Base-by-base conservation (phyloP, 106 monocot species). In the Dendrobium nobile region DNA sequence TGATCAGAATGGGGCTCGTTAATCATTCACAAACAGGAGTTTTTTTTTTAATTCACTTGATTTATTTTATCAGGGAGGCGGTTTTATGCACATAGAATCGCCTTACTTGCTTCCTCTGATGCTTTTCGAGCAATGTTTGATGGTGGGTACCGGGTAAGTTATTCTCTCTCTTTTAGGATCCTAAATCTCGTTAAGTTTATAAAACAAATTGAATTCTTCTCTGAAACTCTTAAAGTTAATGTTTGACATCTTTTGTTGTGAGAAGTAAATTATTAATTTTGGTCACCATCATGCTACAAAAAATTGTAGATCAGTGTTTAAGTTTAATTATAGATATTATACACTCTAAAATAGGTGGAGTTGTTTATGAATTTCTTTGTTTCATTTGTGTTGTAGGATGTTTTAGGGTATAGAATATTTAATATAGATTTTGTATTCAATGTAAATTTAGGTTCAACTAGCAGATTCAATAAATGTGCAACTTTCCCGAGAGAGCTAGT, bases 91-190 rank as follows among this genome's bases (percentile, higher is more conserved):
- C 98, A 99, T 75, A 86, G 98, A 83, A 95, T 95, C 80, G 98
- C 98, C 78, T 90, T 99, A 47, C 92, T 95, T 91, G 98, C 98
- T 80, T 99, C 95, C 65, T 99, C 98, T 41, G 93, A 99, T 87
- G 87, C 98, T 79, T 99, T 99, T 83, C 95, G 93, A 83, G 98
- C 98, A 78, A 99, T 99, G 98, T 99, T 99, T 90, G 98, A 99
- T 88, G 98, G 98, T 80, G 98, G 98, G 75, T 99, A 99, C 79
- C 88, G 88, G 90, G 98, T 99, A 77, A 91, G 91, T 43, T 78
- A 41, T 54, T 11, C 51, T 18, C 45, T 48, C 61, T 79, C 5
- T 48, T 70, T 37, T 37, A 70, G 70, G 16, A 33, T 70, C 37
- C 17, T 70, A 33, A 70, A 70, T 11, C 28, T 37, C 0, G 3